Base-by-base conservation (phyloP, 495 filamentous ascomycete genomes). In the Podospora pseudoanserina region DNA sequence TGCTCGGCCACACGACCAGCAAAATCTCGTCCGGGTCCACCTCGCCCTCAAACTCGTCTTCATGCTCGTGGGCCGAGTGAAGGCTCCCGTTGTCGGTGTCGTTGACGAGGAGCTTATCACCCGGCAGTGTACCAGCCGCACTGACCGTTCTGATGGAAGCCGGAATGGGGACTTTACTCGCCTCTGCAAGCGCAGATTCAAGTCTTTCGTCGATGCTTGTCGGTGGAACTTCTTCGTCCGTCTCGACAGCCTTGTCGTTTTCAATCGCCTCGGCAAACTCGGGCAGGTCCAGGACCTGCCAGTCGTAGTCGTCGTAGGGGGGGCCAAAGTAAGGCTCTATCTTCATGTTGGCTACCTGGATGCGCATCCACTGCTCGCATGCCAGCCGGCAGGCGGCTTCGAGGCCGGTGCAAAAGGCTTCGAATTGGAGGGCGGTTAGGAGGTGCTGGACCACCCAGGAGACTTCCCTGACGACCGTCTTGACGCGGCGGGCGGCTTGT, bases 261-360 rank as follows among this genome's bases (percentile, higher is more conserved):
- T 49, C 39, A 11, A 64, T 68, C 5, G 68, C 68, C 53, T 72
- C 70, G 32, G 70, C 70, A 19, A 79, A 75, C 67, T 78, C 77
- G n/a, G 74, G 72, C 58, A 79, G 67, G 68, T 77, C 76, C 20
- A 79, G 60, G 13, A 77, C 72, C 66, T 79, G 77, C 77, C 77
- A 79, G 65, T 79, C 77, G n/a, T 75, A 79, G 64, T 79, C 77
- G 65, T 79, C 77, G 56, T 78, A 79, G 0, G 77, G 77, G 44
- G 77, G 77, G 2, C 77, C 77, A 39, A 79, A 79, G 60, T 79
- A 79, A 4, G 77, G 76, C 72, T 79, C 77, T 66, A 79, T 76
- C 73, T 79, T 79, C 65, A 79, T 75, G 5, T 67, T 26, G 5
- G 77, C 73, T 3, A 73, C 58, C 63, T 79, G 77, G 67, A 79